These are phyloP conservation scores for Didymella lethalis DNA, from an alignment of 2,329 filamentous ascomycete genomes.

Conservation along the genomic window DNA sequence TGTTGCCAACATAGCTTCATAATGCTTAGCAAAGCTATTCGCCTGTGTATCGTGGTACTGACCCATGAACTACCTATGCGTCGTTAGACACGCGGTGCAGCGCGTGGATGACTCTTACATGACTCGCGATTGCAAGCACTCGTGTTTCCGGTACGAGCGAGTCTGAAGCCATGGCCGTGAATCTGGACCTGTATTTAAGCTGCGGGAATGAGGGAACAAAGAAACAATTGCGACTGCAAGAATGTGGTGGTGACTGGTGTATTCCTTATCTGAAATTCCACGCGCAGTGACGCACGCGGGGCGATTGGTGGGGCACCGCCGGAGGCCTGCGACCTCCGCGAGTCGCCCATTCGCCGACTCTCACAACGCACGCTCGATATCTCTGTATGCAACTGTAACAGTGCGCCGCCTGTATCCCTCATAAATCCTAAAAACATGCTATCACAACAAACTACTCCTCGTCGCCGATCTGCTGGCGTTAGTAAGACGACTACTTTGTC, in stretches of 20 bases:
- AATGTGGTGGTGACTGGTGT: slow-evolving; percentile 29
- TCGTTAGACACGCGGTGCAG: slow-evolving; percentile 12
- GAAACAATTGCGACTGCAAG: not conserved
- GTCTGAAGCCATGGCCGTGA: slow-evolving; percentile 44
- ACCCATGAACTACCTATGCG: slow-evolving; percentile 75
- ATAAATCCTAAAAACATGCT: slow-evolving; percentile 40
- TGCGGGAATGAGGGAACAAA: not conserved
- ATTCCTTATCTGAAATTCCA: slow-evolving; percentile 46
- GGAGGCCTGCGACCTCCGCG: slow-evolving; percentile 10
- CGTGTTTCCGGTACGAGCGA: slow-evolving; percentile 65
- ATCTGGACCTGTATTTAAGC: not conserved
- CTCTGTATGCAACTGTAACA: slow-evolving; percentile 37
- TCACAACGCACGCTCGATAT: slow-evolving; percentile 8
- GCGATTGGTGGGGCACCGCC: slow-evolving; percentile 38
- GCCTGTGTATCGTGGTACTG: slow-evolving; percentile 49
- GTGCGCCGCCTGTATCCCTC: slow-evolving; percentile 34
- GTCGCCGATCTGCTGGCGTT: slow-evolving; percentile 69
- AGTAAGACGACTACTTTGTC: slow-evolving; percentile 36
- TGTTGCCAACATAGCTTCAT: slow-evolving; percentile 81
- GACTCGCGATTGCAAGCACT: slow-evolving; percentile 89
- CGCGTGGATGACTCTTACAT: slow-evolving; percentile 69
- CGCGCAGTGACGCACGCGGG: slow-evolving; percentile 48
- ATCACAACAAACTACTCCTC: slow-evolving; percentile 60
- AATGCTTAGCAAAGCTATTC: slow-evolving; percentile 61
- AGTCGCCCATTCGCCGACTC: slow-evolving; percentile 29